A percentile compares a stretch with the other conserved stretches of the same genome.
phyloP scores from a whole-genome alignment of 2,329 filamentous ascomycete species.

The Penicillium italicum region DNA sequence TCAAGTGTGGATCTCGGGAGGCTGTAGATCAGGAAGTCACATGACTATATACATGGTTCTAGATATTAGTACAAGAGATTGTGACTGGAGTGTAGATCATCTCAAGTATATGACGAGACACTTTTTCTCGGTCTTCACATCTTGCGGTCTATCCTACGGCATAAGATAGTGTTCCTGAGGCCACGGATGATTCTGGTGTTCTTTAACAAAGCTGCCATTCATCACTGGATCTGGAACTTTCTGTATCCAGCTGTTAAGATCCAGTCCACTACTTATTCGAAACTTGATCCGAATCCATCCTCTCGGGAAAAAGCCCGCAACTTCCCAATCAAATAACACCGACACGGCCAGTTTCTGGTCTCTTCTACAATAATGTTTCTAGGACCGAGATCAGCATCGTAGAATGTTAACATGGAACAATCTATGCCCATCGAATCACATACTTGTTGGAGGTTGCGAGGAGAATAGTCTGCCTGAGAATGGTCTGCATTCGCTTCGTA shows the following conservation, averaged over 20 bases:
- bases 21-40: neutral
- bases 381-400: neutral
- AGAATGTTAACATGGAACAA: neutral
- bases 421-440: neutral
- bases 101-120: no score
- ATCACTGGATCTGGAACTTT: no score
- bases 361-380: neutral
- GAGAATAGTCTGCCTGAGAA: no score
- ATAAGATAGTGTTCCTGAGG: no score
- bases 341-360: neutral
- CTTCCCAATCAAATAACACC: conserved; percentile 8
- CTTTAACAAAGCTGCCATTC: no score
- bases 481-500: no score
- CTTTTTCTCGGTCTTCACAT: no score
- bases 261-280: neutral
- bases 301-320: conserved; percentile 1
- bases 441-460: neutral
- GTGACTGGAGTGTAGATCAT: no score
- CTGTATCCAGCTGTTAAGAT: no score
- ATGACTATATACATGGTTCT: neutral
- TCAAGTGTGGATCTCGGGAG: neutral
- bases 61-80: no score
- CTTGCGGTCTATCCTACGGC: no score
- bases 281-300: conserved; percentile 4
- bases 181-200: no score